Conservation (phyloP, 306 rosid species). For the Cyamopsis tetragonoloba region DNA sequence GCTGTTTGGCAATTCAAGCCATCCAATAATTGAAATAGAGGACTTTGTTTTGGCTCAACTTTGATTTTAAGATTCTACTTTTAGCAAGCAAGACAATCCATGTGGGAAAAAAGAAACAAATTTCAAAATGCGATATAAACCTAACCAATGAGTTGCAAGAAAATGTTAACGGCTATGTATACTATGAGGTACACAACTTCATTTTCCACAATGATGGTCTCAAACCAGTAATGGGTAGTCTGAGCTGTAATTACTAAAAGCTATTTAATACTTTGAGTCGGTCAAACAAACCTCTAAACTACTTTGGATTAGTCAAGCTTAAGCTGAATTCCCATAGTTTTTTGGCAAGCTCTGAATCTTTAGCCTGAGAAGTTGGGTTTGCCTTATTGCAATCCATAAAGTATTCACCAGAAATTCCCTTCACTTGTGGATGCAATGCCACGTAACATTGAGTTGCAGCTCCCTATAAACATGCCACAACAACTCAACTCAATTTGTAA, state of each 20-base stretch:
- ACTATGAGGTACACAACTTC: too few species aligned
- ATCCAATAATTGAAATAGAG: too few species aligned
- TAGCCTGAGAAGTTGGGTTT: conserved; percentile 47
- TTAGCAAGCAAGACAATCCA: too few species aligned
- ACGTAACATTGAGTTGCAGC: conserved; percentile 84
- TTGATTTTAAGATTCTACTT: too few species aligned
- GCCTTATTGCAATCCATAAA: conserved; percentile 55
- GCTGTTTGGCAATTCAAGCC: too few species aligned
- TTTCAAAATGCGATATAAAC: too few species aligned
- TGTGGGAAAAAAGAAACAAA: too few species aligned
- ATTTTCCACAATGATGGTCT: background rate
- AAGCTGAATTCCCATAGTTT: conserved; percentile 75
- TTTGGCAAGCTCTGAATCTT: conserved; percentile 52
- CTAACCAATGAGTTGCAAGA: too few species aligned
- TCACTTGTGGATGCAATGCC: conserved; percentile 72
- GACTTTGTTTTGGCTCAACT: too few species aligned
- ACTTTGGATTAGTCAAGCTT: conserved; percentile 39
- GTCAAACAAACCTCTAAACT: conserved; percentile 21
- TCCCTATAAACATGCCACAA: conserved; percentile 48
- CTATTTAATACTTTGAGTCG: too few species aligned
- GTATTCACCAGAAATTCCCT: conserved; percentile 58
- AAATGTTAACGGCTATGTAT: too few species aligned
- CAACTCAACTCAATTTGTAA: conserved; percentile 25
- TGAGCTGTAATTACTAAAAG: background rate
- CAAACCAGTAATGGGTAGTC: background rate